A percentile compares a stretch with the other conserved stretches of the same genome.
Evolutionary conservation across 2,329 filamentous ascomycete species (phyloP).

Genomic region (Botrytis cinerea): DNA sequence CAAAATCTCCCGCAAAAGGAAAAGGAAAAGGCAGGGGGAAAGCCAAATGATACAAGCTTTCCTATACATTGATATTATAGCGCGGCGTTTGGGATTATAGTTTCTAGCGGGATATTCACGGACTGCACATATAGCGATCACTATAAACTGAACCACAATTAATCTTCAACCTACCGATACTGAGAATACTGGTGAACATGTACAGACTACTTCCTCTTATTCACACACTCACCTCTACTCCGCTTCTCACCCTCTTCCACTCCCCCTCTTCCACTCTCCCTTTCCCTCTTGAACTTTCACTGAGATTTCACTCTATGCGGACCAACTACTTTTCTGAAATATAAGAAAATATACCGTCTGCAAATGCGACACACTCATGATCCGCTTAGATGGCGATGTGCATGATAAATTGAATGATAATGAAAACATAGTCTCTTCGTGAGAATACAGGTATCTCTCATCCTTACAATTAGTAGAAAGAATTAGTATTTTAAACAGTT

Average conservation of each 20-base stretch:
- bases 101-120: neutral
- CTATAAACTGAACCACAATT: neutral
- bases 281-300: neutral
- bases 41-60: constrained; percentile 21
- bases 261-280: too few relatives aligned
- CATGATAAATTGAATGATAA: neutral
- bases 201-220: neutral
- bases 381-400: too few relatives aligned
- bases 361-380: neutral
- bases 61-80: constrained; percentile 4
- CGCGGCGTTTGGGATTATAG: constrained; percentile 20
- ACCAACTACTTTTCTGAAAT: neutral
- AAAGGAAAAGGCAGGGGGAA: constrained; percentile 30
- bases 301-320: neutral
- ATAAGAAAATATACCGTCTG: neutral
- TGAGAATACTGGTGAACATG: neutral
- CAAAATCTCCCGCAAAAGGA: constrained; percentile 41
- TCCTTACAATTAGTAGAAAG: neutral
- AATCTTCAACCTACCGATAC: neutral
- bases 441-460: neutral
- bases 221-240: neutral
- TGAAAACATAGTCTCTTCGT: neutral
- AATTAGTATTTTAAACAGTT: neutral
- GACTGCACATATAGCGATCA: neutral
- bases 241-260: too few relatives aligned